Evolutionary conservation across 1,284 basidiomycete genomes (phyloP).

Genomic region (Gomphus bonarii): DNA sequence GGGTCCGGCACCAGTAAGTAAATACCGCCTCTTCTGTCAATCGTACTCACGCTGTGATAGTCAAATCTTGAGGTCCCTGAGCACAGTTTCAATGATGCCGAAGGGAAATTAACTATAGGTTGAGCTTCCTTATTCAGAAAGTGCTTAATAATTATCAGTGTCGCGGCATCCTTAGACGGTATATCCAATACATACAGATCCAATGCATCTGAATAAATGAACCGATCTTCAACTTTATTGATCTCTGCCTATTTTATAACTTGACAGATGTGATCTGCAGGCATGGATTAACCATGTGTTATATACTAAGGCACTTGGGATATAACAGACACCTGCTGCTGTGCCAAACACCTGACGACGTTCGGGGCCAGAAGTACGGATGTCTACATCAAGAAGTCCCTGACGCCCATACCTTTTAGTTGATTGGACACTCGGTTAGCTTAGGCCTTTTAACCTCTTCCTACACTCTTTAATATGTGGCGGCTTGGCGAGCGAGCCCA

Average conservation of each 20-base stretch:
- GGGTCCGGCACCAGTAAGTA: constrained; percentile 82
- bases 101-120: constrained; percentile 87
- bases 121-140: constrained; percentile 26
- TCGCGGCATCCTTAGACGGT: neutral
- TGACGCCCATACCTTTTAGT: constrained; percentile 47
- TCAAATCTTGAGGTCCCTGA: constrained; percentile 91
- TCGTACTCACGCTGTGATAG: constrained; percentile 24
- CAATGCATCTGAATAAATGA: neutral
- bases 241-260: neutral
- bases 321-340: constrained; percentile 40
- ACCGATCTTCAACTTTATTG: neutral
- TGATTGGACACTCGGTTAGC: constrained; percentile 50
- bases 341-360: constrained; percentile 40
- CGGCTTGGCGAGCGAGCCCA: constrained; percentile 55
- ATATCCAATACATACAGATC: neutral
- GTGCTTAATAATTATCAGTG: neutral
- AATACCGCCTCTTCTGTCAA: constrained; percentile 11
- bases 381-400: constrained; percentile 70
- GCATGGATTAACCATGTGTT: too few species aligned
- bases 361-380: constrained; percentile 32
- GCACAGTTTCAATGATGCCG: constrained; percentile 81
- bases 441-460: constrained; percentile 53
- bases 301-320: constrained; percentile 40
- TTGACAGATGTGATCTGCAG: too few species aligned
- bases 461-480: too few species aligned